Evolutionary conservation across 1,139 yeast genomes (phyloP), one percentile per base, ranked within the genome.

Genomic region (Yamadazyma epiphylla): DNA sequence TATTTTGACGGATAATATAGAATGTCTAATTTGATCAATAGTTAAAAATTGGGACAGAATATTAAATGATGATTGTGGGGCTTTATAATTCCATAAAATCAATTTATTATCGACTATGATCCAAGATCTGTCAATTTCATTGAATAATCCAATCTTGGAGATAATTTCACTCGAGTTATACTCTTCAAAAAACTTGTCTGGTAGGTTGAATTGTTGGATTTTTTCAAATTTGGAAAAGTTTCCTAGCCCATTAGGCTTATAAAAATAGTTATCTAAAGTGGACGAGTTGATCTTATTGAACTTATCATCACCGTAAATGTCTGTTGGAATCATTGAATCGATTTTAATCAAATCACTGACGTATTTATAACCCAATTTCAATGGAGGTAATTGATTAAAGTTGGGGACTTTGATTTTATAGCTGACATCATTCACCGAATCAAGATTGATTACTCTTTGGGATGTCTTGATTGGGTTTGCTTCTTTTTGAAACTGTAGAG

Each of bases 81-180:
- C 77, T 38, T 63, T 64, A 51, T 77, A 81, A 50, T 83, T 80
- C 98, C 98, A 91, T 22, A 94, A 70, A 23, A 84, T 75, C 46
- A 94, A 66, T 47, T 82, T 79, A 49, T 83, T 83, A 53, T 88
- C 97, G 24, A 82, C 78, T 3, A 86, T 78, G 27, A 89, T 74
- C 97, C 97, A 91, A 6, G 91, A 80, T 38, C 96, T 74, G 39
- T 80, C 77, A 24, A 91, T 74, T 36, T 83, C 89, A 0, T 91
- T 77, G 44, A 91, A 81, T 28, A 89, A 60, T 6, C 98, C 98
- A 77, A 86, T 80, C 39, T 80, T 80, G 19, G 89, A 77, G 27
- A 67, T 71, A 35, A 78, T 72, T 47, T 81, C 80, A 10, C 88
- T 74, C 30, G 77, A 72, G 45, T 76, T 79, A 50, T 82, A 77